Evolutionary conservation across 345 rosid genomes (phyloP).

Genomic region (Eucalyptus decipiens): DNA sequence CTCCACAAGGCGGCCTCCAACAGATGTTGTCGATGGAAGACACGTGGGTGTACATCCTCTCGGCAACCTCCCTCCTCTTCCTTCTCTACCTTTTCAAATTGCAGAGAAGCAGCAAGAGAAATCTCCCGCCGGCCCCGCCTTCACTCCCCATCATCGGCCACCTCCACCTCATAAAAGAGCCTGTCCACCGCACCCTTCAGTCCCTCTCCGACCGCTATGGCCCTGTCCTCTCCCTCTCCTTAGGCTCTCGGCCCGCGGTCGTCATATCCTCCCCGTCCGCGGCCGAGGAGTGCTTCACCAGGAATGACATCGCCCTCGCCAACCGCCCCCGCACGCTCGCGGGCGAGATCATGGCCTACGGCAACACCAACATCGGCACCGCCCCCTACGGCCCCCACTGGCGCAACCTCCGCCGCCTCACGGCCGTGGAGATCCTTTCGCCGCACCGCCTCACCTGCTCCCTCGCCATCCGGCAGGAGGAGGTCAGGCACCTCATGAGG

Average conservation of each 20-base stretch:
- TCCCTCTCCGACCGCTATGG: neutral
- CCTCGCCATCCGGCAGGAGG: neutral
- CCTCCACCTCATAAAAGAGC: slow-evolving; percentile 6
- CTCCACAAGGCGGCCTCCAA: too few species aligned
- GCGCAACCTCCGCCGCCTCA: slow-evolving; percentile 19
- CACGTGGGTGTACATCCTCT: neutral
- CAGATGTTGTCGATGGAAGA: neutral
- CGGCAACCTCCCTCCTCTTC: neutral
- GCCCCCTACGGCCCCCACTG: slow-evolving; percentile 23
- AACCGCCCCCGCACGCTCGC: slow-evolving; percentile 20
- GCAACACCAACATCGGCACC: slow-evolving; percentile 8
- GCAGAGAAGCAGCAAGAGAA: neutral
- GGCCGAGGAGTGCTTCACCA: slow-evolving; percentile 16
- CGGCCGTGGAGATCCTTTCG: slow-evolving; percentile 9
- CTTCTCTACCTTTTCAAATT: neutral
- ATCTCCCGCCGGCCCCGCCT: neutral
- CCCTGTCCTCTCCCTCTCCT: neutral
- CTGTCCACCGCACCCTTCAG: slow-evolving; percentile 1
- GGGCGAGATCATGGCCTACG: slow-evolving; percentile 8
- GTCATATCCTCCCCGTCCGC: slow-evolving; percentile 8
- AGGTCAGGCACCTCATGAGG: neutral
- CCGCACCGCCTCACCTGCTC: neutral
- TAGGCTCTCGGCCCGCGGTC: neutral
- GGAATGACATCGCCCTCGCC: slow-evolving; percentile 3
- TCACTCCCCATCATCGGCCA: slow-evolving; percentile 5